Evolutionary conservation across 2,329 filamentous ascomycete genomes (phyloP).

Genomic region (Massarina eburnea): DNA sequence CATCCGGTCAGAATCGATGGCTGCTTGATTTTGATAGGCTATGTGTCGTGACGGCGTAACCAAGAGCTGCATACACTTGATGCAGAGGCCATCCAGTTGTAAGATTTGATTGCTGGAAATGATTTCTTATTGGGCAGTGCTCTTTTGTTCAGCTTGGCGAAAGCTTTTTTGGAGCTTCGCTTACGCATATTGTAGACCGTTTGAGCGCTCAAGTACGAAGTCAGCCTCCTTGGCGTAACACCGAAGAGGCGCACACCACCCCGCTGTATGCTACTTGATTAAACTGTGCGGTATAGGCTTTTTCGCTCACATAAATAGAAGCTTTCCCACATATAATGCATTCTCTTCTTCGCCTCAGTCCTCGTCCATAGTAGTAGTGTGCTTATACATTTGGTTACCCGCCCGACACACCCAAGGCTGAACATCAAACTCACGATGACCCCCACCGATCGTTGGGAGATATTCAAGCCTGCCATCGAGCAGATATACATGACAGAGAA

Average conservation of each 20-base stretch:
- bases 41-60: no score
- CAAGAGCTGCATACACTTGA: no score
- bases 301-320: no score
- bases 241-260: slow-evolving; percentile 10
- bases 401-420: neutral
- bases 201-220: neutral
- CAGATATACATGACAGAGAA: slow-evolving; percentile 14
- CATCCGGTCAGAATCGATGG: neutral
- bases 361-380: neutral
- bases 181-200: slow-evolving; percentile 4
- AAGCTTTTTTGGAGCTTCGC: slow-evolving; percentile 2
- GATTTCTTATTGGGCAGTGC: slow-evolving; percentile 10
- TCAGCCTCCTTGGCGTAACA: neutral
- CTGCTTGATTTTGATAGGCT: neutral
- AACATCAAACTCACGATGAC: neutral
- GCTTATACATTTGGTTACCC: neutral
- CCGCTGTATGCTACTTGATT: neutral
- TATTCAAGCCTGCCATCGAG: slow-evolving; percentile 13
- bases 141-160: slow-evolving; percentile 17
- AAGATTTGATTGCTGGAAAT: no score
- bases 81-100: no score
- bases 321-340: no score
- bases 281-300: no score
- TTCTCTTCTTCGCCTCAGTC: neutral
- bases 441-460: slow-evolving; percentile 13